Percentiles rank a stretch among this genome's conserved stretches.
These are phyloP conservation scores for Coniella lustricola DNA, from an alignment of 2,329 filamentous ascomycete genomes.

Conservation along the genomic window DNA sequence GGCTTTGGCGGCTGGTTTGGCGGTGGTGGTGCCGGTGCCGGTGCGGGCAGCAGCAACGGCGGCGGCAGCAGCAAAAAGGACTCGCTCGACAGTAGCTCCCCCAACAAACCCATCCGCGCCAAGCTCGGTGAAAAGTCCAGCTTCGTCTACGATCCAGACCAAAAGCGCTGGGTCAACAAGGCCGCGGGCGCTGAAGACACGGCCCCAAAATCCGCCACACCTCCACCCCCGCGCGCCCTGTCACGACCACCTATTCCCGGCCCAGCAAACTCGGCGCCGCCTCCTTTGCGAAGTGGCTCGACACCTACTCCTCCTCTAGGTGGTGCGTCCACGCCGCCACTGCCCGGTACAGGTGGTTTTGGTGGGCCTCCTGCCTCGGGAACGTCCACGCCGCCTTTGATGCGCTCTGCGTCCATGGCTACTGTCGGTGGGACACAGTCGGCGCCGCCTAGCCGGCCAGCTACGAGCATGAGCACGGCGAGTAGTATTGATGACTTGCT, in stretches of 20 bases:
- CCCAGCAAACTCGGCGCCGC: slow-evolving; percentile 13
- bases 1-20: slow-evolving; percentile 81
- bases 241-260: slow-evolving; percentile 48
- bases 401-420: slow-evolving; percentile 40
- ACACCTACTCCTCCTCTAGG: neutral
- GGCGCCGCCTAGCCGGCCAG: slow-evolving; percentile 60
- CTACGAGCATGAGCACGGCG: slow-evolving; percentile 82
- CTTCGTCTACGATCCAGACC: slow-evolving; percentile 91
- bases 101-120: slow-evolving; percentile 70
- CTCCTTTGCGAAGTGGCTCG: slow-evolving; percentile 8
- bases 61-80: slow-evolving; percentile 60
- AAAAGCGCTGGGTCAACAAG: slow-evolving; percentile 98
- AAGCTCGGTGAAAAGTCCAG: slow-evolving; percentile 91
- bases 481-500: slow-evolving; percentile 92
- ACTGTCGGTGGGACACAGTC: slow-evolving; percentile 35
- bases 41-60: slow-evolving; percentile 35
- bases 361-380: too few species aligned
- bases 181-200: slow-evolving; percentile 64
- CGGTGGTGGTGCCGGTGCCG: slow-evolving; percentile 48
- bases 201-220: slow-evolving; percentile 56
- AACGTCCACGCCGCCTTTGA: slow-evolving; percentile 33
- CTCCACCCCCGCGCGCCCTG: slow-evolving; percentile 67
- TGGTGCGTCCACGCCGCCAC: too few species aligned
- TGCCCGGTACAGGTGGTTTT: too few species aligned
- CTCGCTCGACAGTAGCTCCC: slow-evolving; percentile 33